Evolutionary conservation across 176 grass and related monocot genomes (phyloP), one percentile per base, ranked within the genome.

Genomic region (Lolium multiflorum): DNA sequence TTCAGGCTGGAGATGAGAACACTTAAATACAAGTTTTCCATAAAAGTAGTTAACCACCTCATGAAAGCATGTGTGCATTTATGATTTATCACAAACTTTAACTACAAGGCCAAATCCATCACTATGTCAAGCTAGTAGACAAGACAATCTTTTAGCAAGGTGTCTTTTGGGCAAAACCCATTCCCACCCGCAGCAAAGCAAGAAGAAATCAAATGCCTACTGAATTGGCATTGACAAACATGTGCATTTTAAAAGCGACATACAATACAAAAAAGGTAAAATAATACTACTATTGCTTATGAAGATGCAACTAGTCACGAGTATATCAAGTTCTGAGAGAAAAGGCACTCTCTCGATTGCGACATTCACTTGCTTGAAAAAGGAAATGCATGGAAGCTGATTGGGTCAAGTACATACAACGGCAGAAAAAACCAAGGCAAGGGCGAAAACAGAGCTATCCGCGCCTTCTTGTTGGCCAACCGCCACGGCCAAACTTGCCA

Each of bases 381-480:
- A 73, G 77, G 67, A 87, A 86, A 92, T 72, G 26, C 24, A 80
- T 51, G 37, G 47, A 50, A 89, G 8, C 18, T 26, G 43, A 59
- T 71, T 49, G 69, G 58, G 37, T 66, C 52, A 76, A 76, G 78
- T 85, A 75, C 94, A 81, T 97, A 99, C 97, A 60, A 99, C 87
- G 13, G 94, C 87, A 86, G 97, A 89, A 49, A 99, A 94, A 85
- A 96, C 85, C 43, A 96, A 56, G n/a, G 94, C 89, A 55, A 99
- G 90, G 16, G 97, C 94, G 63, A 99, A 99, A 6, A 74, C 81
- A 70, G 97, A 94, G 74, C 94, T 91, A 77, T 83, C 55, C 48
- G 82, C 79, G 47, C 97, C 97, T 86, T 99, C 97, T 88, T 97
- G 92, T 78, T 94, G 87, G 49, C 89, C 90, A 75, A 96, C 78